Percentiles rank a stretch among this genome's conserved stretches.
These are phyloP conservation scores for Elsinoe ampelina DNA, from an alignment of 2,329 filamentous ascomycete genomes.

Conservation along the genomic window DNA sequence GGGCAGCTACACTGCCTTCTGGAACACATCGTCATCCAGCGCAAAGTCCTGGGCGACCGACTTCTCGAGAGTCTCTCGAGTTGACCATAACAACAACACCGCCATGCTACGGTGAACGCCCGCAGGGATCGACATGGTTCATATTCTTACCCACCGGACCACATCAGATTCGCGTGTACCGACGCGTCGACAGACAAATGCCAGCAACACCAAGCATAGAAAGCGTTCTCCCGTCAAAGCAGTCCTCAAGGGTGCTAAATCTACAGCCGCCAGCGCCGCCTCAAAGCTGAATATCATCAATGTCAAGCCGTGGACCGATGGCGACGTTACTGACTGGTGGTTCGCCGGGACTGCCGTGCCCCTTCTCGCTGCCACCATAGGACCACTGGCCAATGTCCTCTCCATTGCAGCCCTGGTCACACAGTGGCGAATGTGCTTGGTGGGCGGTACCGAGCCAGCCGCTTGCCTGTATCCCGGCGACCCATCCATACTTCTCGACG, in stretches of 20 bases:
- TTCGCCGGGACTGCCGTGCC: conserved; percentile 30
- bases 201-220: not conserved
- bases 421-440: conserved; percentile 59
- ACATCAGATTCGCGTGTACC: not conserved
- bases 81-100: not conserved
- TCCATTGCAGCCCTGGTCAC: conserved; percentile 79
- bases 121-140: not conserved
- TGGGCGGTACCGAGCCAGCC: conserved; percentile 26
- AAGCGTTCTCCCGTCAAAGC: not conserved
- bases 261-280: not conserved
- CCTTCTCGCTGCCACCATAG: conserved; percentile 73
- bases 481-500: conserved; percentile 30
- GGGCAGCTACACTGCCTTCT: too few relatives aligned
- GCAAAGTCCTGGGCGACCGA: too few relatives aligned
- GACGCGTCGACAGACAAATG: not conserved
- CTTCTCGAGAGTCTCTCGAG: not conserved
- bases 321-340: conserved; percentile 29
- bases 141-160: not conserved
- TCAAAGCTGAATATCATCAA: conserved; percentile 2
- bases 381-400: conserved; percentile 78
- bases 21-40: too few relatives aligned
- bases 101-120: not conserved
- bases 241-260: not conserved
- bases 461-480: conserved; percentile 22
- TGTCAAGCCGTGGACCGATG: conserved; percentile 24